A percentile compares a stretch with the other conserved stretches of the same genome.
phyloP scores from a whole-genome alignment of 768 basidiomycete genomes.

The Lactifluus subvellereus region DNA sequence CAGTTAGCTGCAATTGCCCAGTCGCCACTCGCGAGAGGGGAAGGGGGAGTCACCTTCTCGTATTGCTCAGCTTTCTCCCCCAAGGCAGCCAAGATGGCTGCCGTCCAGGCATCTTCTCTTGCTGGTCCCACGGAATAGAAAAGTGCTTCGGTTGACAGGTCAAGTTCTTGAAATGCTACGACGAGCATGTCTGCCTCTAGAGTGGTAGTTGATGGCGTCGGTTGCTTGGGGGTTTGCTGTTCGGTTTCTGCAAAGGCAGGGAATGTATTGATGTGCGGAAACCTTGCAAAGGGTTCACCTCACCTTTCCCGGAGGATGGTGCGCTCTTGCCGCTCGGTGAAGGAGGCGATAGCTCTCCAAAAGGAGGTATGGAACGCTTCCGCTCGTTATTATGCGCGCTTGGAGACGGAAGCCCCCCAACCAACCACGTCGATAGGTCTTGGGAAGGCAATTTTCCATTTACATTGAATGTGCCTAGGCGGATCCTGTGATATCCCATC shows the following conservation, averaged over 20 bases:
- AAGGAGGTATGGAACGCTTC: no score
- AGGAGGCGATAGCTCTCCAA: conserved; percentile 28
- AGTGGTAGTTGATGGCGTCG: background rate
- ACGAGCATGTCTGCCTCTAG: conserved; percentile 62
- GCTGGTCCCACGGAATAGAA: conserved; percentile 58
- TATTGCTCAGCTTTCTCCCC: conserved; percentile 59
- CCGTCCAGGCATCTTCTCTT: conserved; percentile 67
- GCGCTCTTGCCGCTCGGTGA: conserved; percentile 22
- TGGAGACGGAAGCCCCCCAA: conserved; percentile 24
- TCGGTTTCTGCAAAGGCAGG: background rate
- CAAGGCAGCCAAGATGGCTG: conserved; percentile 61
- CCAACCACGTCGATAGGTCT: conserved; percentile 64
- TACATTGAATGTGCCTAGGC: conserved; percentile 80
- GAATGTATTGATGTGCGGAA: background rate
- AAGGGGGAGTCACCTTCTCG: conserved; percentile 47
- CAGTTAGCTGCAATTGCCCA: background rate
- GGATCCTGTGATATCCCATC: conserved; percentile 40
- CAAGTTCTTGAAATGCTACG: conserved; percentile 78
- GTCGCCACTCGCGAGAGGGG: background rate
- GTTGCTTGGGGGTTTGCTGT: background rate
- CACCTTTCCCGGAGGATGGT: conserved; percentile 1
- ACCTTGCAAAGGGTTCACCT: background rate
- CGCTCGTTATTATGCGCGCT: no score
- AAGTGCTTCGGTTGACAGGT: conserved; percentile 71
- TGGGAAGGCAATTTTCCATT: conserved; percentile 72